Evolutionary conservation across 306 rosid species (phyloP).

Genomic region (Fragaria iinumae): DNA sequence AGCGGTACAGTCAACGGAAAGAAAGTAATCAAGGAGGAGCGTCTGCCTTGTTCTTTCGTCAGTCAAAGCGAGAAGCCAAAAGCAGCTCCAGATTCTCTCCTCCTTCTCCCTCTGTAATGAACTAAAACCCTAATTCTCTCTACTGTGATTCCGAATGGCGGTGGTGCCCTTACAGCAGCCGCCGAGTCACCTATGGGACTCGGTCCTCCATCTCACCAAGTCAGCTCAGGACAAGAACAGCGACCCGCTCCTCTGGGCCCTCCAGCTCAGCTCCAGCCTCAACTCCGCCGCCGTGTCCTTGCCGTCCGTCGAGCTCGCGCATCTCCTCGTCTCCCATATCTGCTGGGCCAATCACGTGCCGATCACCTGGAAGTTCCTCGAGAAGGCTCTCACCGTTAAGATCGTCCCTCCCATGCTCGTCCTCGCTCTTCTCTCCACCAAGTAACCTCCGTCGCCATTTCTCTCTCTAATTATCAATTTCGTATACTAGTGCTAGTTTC

Average conservation of each 20-base stretch:
- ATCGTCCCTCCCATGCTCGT: constrained; percentile 72
- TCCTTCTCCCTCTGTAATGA: neutral
- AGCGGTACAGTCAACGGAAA: neutral
- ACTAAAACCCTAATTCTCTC: neutral
- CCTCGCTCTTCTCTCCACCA: constrained; percentile 72
- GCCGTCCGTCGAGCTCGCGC: constrained; percentile 82
- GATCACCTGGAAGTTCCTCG: constrained; percentile 77
- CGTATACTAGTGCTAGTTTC: neutral
- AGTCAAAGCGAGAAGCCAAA: neutral
- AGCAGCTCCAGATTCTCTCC: constrained; percentile 2
- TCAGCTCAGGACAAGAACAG: constrained; percentile 52
- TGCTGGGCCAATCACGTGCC: constrained; percentile 73
- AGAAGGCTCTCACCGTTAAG: constrained; percentile 51
- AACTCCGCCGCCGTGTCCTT: constrained; percentile 44
- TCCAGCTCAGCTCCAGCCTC: constrained; percentile 43
- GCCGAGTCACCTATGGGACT: constrained; percentile 47
- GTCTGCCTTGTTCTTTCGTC: neutral
- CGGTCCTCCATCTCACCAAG: constrained; percentile 57
- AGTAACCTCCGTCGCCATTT: constrained; percentile 25
- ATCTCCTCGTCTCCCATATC: constrained; percentile 66
- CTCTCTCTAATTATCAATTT: neutral
- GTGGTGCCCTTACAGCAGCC: constrained; percentile 34
- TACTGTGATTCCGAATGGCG: constrained; percentile 26
- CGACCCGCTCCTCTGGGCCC: constrained; percentile 67
- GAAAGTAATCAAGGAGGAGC: neutral